phyloP scores from a whole-genome alignment of 2,329 filamentous ascomycete genomes.

The Trichoderma sp. region DNA sequence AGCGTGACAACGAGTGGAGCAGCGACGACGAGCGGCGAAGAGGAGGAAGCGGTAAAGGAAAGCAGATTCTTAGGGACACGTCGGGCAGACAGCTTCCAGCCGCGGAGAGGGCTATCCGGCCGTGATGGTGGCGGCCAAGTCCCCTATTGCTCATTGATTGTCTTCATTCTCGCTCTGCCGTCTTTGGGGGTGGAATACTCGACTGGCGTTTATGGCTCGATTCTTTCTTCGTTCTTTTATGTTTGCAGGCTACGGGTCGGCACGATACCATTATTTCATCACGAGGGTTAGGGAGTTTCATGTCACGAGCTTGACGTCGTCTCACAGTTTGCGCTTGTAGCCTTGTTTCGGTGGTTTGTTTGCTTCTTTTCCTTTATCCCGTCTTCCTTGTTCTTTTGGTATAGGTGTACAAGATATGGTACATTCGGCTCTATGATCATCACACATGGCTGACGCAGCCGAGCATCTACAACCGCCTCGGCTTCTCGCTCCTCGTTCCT shows the following conservation, averaged over 20 bases:
- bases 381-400: slow-evolving; percentile 29
- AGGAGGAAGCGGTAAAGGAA: slow-evolving; percentile 48
- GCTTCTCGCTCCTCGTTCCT: slow-evolving; percentile 82
- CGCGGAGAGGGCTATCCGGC: slow-evolving; percentile 54
- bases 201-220: slow-evolving; percentile 34
- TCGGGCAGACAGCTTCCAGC: slow-evolving; percentile 55
- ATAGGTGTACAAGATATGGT: slow-evolving; percentile 43
- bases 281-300: slow-evolving; percentile 15
- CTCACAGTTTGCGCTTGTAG: slow-evolving; percentile 13
- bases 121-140: slow-evolving; percentile 25
- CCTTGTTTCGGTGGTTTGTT: slow-evolving; percentile 14
- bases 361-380: not conserved
- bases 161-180: not conserved
- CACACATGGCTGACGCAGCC: slow-evolving; percentile 20
- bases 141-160: not conserved
- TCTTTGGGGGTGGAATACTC: slow-evolving; percentile 3
- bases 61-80: slow-evolving; percentile 51
- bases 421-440: slow-evolving; percentile 35
- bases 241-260: slow-evolving; percentile 31
- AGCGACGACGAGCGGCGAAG: slow-evolving; percentile 50
- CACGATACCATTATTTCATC: slow-evolving; percentile 36
- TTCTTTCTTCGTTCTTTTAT: slow-evolving; percentile 23
- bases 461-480: slow-evolving; percentile 67
- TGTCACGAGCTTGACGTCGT: slow-evolving; percentile 4
- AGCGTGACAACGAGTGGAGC: slow-evolving; percentile 44